phyloP scores from a whole-genome alignment of 1,284 basidiomycete species.

The Sporisorium iseilematis-ciliati region DNA sequence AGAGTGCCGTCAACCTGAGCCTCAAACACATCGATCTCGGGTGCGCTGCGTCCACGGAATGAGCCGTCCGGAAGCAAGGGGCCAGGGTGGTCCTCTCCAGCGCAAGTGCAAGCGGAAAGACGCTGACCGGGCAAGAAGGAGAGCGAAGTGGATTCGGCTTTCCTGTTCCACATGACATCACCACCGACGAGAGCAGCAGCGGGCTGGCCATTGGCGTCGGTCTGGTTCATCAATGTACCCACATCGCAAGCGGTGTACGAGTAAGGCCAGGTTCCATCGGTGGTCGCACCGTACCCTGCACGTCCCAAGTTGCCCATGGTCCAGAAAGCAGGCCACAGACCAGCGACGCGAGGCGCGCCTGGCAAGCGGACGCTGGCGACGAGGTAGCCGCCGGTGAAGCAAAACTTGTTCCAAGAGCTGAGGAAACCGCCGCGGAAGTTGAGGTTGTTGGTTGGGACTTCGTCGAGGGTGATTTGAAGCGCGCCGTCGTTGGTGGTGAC shows the following conservation, averaged over 20 bases:
- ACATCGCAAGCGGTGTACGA: conserved; percentile 70
- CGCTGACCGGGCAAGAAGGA: conserved; percentile 81
- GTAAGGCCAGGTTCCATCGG: conserved; percentile 80
- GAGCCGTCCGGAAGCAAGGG: conserved; percentile 77
- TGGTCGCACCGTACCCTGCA: conserved; percentile 67
- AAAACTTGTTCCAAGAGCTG: conserved; percentile 85
- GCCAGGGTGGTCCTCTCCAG: conserved; percentile 84
- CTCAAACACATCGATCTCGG: conserved; percentile 80
- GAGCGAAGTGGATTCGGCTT: conserved; percentile 65
- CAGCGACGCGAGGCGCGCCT: conserved; percentile 75
- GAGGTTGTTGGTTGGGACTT: conserved; percentile 75
- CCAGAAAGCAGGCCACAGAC: conserved; percentile 74
- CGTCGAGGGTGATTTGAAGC: conserved; percentile 78
- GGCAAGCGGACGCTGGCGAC: conserved; percentile 81
- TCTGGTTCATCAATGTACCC: conserved; percentile 64
- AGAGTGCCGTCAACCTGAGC: conserved; percentile 71
- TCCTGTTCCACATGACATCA: conserved; percentile 60
- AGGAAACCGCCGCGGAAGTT: conserved; percentile 75
- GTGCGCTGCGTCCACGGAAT: conserved; percentile 77
- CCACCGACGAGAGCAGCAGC: conserved; percentile 46
- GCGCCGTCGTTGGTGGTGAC: conserved; percentile 82
- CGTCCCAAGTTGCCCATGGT: conserved; percentile 82
- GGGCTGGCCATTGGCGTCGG: conserved; percentile 47
- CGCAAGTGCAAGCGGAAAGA: conserved; percentile 77
- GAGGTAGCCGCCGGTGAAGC: conserved; percentile 92